Evolutionary conservation across 495 filamentous ascomycete species (phyloP).

Genomic region (Penicillium samsonianum): DNA sequence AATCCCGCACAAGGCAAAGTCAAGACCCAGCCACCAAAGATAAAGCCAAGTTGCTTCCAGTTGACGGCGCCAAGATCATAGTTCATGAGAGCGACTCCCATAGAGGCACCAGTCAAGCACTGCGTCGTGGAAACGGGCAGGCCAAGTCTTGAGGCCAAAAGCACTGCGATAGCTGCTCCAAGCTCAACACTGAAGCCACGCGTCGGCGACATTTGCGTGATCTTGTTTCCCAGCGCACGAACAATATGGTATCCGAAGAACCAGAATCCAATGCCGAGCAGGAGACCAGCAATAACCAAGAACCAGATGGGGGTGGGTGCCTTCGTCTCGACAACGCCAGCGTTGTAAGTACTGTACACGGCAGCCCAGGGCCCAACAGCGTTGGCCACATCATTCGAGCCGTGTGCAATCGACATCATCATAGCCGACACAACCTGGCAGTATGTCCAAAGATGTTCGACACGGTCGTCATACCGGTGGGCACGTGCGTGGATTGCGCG

Average conservation of each 20-base stretch:
- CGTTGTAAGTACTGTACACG: constrained; percentile 57
- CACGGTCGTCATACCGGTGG: constrained; percentile 65
- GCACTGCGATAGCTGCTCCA: constrained; percentile 66
- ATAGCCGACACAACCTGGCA: constrained; percentile 68
- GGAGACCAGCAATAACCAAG: constrained; percentile 58
- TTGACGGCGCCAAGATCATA: constrained; percentile 41
- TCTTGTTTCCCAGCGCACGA: constrained; percentile 65
- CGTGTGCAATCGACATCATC: constrained; percentile 72
- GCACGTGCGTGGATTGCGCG: constrained; percentile 61
- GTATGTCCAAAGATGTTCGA: constrained; percentile 71
- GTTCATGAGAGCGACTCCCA: constrained; percentile 45
- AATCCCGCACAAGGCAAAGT: constrained; percentile 44
- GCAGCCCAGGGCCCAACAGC: constrained; percentile 69
- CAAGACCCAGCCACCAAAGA: constrained; percentile 41
- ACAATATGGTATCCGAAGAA: constrained; percentile 76
- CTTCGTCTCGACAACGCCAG: constrained; percentile 45
- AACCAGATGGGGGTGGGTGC: constrained; percentile 66
- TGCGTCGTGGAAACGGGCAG: constrained; percentile 45
- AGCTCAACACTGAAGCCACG: constrained; percentile 71
- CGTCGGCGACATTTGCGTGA: constrained; percentile 68
- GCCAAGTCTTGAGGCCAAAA: constrained; percentile 61
- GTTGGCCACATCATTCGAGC: constrained; percentile 73
- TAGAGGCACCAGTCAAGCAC: constrained; percentile 40
- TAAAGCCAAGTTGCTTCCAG: constrained; percentile 38
- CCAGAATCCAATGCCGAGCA: constrained; percentile 64